Conservation (phyloP, 2,329 filamentous ascomycete genomes). For the Coleophoma eucalyptorum region DNA sequence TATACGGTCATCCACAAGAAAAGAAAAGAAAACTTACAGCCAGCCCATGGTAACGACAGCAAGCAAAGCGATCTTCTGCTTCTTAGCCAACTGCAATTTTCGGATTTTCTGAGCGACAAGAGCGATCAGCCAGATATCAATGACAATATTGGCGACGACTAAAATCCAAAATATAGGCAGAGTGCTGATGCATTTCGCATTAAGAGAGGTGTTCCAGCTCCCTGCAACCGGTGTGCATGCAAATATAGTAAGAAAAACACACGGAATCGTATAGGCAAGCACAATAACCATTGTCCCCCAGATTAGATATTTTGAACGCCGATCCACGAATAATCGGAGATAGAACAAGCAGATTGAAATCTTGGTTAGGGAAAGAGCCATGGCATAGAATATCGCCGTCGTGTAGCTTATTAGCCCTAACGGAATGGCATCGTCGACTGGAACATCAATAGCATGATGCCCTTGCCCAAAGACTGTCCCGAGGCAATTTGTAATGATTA, state of each 20-base stretch:
- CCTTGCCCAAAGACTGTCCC: not conserved
- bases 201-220: not conserved
- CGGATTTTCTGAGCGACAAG: not conserved
- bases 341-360: not conserved
- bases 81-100: not conserved
- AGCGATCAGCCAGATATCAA: not conserved
- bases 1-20: not conserved
- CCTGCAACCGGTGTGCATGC: not conserved
- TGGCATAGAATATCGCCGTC: not conserved
- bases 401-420: not conserved
- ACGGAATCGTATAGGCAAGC: not conserved
- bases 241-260: not conserved
- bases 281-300: not conserved
- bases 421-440: not conserved
- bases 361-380: not conserved
- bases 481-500: not conserved
- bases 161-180: not conserved
- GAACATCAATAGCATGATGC: not conserved
- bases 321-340: not conserved
- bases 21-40: not conserved
- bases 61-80: not conserved
- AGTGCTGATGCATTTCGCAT: not conserved
- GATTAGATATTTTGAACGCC: not conserved
- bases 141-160: not conserved
- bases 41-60: not conserved